A percentile compares a stretch with the other conserved stretches of the same genome.
These are phyloP conservation scores for Fomitopsis pulvina DNA, from an alignment of 768 basidiomycete species.

Conservation along the genomic window DNA sequence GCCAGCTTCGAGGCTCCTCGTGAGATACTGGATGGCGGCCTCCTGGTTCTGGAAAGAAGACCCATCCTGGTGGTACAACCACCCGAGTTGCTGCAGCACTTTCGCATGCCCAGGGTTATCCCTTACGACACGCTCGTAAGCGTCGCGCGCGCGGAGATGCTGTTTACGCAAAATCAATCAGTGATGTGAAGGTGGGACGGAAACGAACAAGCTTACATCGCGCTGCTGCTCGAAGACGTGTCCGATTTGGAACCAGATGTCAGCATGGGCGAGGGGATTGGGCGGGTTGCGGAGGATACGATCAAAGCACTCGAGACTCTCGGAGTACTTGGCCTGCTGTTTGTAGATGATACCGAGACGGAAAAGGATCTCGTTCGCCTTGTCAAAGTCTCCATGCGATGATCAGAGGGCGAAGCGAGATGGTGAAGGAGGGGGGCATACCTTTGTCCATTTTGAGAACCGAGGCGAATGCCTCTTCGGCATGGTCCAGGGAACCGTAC, in stretches of 20 bases:
- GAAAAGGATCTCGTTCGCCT: constrained; percentile 97
- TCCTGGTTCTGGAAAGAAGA: constrained; percentile 96
- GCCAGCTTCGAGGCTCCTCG: constrained; percentile 94
- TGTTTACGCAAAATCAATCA: constrained; percentile 24
- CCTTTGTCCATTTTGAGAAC: constrained; percentile 97
- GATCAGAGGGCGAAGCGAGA: constrained; percentile 9
- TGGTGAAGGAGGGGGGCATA: constrained; percentile 24
- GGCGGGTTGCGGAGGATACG: constrained; percentile 95
- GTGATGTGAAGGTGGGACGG: not conserved
- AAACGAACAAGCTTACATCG: constrained; percentile 57
- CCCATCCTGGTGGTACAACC: constrained; percentile 94
- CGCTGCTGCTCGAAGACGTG: constrained; percentile 98
- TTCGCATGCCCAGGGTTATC: constrained; percentile 95
- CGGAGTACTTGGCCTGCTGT: constrained; percentile 91
- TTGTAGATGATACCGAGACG: constrained; percentile 99
- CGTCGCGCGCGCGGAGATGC: constrained; percentile 88
- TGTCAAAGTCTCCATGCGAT: constrained; percentile 77
- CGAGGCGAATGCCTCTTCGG: constrained; percentile 96
- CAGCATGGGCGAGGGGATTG: constrained; percentile 89
- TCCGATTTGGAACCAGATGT: constrained; percentile 99
- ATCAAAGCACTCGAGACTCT: constrained; percentile 89
- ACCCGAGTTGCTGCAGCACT: constrained; percentile 95
- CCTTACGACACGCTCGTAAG: constrained; percentile 90
- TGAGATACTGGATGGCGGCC: constrained; percentile 86
- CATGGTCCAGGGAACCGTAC: constrained; percentile 96